Evolutionary conservation across 345 rosid species (phyloP).

Genomic region (Rhodamnia rubescens): DNA sequence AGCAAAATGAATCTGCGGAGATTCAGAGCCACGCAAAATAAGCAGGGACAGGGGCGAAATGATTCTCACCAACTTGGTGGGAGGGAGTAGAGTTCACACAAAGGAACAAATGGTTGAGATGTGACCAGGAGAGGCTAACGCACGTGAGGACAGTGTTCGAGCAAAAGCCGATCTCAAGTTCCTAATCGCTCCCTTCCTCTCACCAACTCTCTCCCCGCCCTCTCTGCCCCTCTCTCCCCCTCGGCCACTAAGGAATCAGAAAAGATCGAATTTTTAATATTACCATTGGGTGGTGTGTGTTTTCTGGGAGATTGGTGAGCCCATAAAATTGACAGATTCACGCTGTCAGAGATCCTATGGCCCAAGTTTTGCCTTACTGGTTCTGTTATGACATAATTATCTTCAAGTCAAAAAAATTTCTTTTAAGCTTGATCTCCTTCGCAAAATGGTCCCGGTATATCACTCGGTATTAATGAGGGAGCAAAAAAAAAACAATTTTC

Average conservation of each 20-base stretch:
- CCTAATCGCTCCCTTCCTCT: not conserved
- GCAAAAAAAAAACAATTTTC: not conserved
- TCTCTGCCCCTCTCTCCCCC: not conserved
- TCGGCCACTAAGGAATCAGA: not conserved
- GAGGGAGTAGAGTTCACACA: not conserved
- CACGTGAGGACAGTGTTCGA: not conserved
- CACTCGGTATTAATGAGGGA: not conserved
- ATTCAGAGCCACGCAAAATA: constrained; percentile 1
- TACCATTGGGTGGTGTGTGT: not conserved
- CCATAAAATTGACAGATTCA: not conserved
- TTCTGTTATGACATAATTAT: not conserved
- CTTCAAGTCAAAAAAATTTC: not conserved
- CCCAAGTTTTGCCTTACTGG: not conserved
- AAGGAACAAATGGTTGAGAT: not conserved
- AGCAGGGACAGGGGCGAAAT: not conserved
- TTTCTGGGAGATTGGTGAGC: not conserved
- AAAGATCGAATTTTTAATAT: not conserved
- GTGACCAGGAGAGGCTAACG: not conserved
- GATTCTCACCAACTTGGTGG: not conserved
- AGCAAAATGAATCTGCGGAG: not conserved
- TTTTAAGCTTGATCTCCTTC: not conserved
- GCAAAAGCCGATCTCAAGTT: not conserved
- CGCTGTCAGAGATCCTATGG: rapidly evolving
- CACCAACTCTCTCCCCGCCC: not conserved
- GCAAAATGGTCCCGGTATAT: not conserved